phyloP scores from a whole-genome alignment of 495 filamentous ascomycete species.

The Penicillium canariense region DNA sequence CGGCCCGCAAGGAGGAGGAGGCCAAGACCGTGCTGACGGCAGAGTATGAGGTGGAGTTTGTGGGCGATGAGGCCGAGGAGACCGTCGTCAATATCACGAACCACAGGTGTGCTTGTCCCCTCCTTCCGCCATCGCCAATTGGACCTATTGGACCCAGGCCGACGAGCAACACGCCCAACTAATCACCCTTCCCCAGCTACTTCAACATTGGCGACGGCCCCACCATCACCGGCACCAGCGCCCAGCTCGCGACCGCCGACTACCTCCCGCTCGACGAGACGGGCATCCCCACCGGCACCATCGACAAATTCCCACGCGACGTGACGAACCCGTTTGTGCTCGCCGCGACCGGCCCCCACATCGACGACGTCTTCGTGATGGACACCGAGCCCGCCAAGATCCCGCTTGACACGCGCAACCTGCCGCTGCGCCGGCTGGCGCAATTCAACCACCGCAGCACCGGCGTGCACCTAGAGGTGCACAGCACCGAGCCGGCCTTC shows the following conservation, averaged over 20 bases:
- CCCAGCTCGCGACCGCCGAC: constrained; percentile 64
- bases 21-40: constrained; percentile 66
- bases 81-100: constrained; percentile 91
- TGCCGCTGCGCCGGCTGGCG: constrained; percentile 61
- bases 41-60: constrained; percentile 85
- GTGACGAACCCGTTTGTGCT: constrained; percentile 63
- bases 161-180: no score
- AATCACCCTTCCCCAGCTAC: constrained; percentile 58
- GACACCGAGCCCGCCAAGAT: constrained; percentile 59
- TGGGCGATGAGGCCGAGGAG: constrained; percentile 73
- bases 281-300: constrained; percentile 58
- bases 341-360: constrained; percentile 60
- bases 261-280: constrained; percentile 72
- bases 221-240: constrained; percentile 72
- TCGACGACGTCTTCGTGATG: constrained; percentile 90
- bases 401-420: constrained; percentile 71
- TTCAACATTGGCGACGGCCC: constrained; percentile 75
- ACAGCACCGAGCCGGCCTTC: constrained; percentile 91
- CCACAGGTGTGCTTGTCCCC: constrained; percentile 65
- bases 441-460: constrained; percentile 67
- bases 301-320: constrained; percentile 54
- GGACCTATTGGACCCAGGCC: no score
- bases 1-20: constrained; percentile 61
- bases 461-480: constrained; percentile 75
- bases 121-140: no score